Base-by-base conservation (phyloP, 2,329 filamentous ascomycete species). In the Trichoderma lentiforme region DNA sequence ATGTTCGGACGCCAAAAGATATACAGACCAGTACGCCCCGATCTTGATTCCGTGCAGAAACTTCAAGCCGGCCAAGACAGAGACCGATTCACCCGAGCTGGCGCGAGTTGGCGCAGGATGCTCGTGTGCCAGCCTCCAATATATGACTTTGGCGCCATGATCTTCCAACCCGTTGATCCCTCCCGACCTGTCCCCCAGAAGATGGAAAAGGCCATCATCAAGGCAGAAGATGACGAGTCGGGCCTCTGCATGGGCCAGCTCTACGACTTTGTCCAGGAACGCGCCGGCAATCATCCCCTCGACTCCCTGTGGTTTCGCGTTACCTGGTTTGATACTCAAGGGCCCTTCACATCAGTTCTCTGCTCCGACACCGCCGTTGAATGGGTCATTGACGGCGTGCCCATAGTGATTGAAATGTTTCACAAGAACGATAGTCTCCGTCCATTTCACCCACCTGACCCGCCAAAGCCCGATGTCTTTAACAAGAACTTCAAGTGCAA, bases 91-190 rank as follows among this genome's bases (percentile, higher is more conserved):
- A 67, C 64, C 6, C 51, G 64, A 28, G 24, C 64, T 12, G 51
- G 64, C 24, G 64, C 64, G n/a, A 67, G 64, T 14, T 67, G 64
- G 64, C 64, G 64, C 32, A 67, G 6, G 24, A 67, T 67, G 64
- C 51, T 67, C 6, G 64, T 67, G 15, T 30, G 51, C 15, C 64
- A 67, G 64, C 64, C 64, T 39, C 64, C 64, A 14, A 67, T 67
- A 18, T 53, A 5, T 5, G 53, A 57, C 51, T 67, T 67, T 43
- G 24, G 24, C 4, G 64, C 21, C 64, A 28, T 67, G 64, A 39
- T 57, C 9, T 67, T 58, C 51, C 12, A 56, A 14, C 51, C 64
- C 6, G 15, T 30, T 3, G 4, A 36, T 11, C 36, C 24, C 26
- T 12, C 15, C 9, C 9, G 11, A 4, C 21, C 34, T n/a, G 18